Conservation (phyloP, 805 yeast species). For the Saccharomycopsis sp. region DNA sequence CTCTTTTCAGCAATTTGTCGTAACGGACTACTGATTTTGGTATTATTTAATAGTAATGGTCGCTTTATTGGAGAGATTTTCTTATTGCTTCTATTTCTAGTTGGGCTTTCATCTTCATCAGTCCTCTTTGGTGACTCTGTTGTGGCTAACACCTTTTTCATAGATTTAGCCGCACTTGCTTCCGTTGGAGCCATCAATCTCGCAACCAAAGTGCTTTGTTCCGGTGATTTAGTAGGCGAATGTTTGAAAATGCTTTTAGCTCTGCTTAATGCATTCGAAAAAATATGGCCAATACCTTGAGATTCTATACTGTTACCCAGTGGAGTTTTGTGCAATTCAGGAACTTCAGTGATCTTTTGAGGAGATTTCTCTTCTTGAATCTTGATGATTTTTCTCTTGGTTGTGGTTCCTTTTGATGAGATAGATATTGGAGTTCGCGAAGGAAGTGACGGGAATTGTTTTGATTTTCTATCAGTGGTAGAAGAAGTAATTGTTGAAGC, state of each 20-base stretch:
- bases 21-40: slow-evolving; percentile 2
- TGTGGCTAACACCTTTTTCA: neutral
- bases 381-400: neutral
- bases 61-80: neutral
- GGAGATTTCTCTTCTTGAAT: slow-evolving; percentile 5
- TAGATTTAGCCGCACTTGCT: slow-evolving; percentile 15
- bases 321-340: neutral
- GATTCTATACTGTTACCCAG: slow-evolving; percentile 6
- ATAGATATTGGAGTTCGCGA: neutral
- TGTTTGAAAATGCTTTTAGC: slow-evolving; percentile 21
- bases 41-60: neutral
- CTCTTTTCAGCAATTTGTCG: neutral
- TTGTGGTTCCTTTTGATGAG: neutral
- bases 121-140: neutral
- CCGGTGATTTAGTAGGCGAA: slow-evolving; percentile 3
- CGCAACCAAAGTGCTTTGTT: neutral
- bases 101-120: slow-evolving; percentile 5
- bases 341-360: neutral
- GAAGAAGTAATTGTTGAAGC: neutral
- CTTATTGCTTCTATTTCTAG: neutral
- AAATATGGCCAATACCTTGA: slow-evolving; percentile 10
- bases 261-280: slow-evolving; percentile 9
- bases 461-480: neutral
- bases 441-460: slow-evolving; percentile 7
- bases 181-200: slow-evolving; percentile 16